These are phyloP conservation scores for Aureobasidium sp. DNA, from an alignment of 2,329 filamentous ascomycete species.

Conservation along the genomic window DNA sequence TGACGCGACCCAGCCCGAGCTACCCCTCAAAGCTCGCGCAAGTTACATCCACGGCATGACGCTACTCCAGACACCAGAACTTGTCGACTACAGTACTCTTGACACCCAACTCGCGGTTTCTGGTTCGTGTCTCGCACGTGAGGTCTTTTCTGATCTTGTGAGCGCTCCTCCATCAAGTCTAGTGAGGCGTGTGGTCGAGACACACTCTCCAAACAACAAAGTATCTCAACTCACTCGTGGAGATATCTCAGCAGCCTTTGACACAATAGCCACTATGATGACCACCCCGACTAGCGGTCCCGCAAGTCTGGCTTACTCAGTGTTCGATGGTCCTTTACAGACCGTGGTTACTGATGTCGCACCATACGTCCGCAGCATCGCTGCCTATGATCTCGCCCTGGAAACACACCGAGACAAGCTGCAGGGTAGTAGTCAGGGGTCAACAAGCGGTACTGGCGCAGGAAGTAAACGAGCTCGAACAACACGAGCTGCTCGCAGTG, in stretches of 20 bases:
- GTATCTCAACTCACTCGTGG: slow-evolving; percentile 28
- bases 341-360: slow-evolving; percentile 71
- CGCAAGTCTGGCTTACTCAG: slow-evolving; percentile 55
- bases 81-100: slow-evolving; percentile 38
- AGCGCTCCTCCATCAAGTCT: slow-evolving; percentile 21
- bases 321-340: slow-evolving; percentile 64
- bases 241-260: slow-evolving; percentile 44
- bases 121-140: slow-evolving; percentile 22
- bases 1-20: slow-evolving; percentile 57
- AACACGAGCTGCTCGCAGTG: slow-evolving; percentile 67
- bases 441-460: slow-evolving; percentile 5
- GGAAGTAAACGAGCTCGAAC: slow-evolving; percentile 54
- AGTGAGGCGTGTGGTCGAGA: slow-evolving; percentile 14
- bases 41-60: slow-evolving; percentile 49
- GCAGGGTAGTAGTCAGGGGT: slow-evolving; percentile 39
- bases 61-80: slow-evolving; percentile 47
- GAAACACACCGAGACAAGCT: slow-evolving; percentile 60
- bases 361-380: slow-evolving; percentile 82
- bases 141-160: slow-evolving; percentile 16
- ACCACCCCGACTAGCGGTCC: slow-evolving; percentile 22
- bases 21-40: slow-evolving; percentile 46
- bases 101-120: slow-evolving; percentile 29
- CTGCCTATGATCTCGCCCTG: slow-evolving; percentile 64
- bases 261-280: slow-evolving; percentile 42
- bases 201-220: slow-evolving; percentile 17